Evolutionary conservation across 2,329 filamentous ascomycete genomes (phyloP).

Genomic region (Trichoderma semiorbis): DNA sequence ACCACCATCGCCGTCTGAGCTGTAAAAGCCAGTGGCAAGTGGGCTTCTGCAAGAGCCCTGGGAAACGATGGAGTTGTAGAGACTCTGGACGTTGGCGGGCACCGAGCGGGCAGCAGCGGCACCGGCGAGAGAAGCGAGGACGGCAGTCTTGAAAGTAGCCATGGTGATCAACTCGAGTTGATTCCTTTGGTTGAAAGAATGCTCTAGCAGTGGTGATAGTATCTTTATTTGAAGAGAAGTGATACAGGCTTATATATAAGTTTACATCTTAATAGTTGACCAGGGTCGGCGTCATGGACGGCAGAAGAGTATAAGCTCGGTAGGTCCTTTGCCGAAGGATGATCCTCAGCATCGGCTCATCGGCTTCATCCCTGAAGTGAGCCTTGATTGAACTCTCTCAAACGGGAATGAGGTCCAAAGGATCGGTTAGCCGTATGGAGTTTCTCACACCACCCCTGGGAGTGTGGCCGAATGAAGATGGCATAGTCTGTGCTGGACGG

Average conservation of each 20-base stretch:
- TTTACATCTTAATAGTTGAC: neutral
- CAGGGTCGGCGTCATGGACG: neutral
- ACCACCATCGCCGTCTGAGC: slow-evolving; percentile 34
- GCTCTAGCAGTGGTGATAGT: neutral
- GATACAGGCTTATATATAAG: neutral
- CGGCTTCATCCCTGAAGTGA: neutral
- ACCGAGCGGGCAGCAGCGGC: slow-evolving; percentile 32
- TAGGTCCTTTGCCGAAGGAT: neutral
- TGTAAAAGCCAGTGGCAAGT: slow-evolving; percentile 41
- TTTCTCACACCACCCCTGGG: neutral
- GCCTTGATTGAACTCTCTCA: neutral
- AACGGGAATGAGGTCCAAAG: neutral
- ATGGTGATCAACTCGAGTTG: neutral
- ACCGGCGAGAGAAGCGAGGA: slow-evolving; percentile 25
- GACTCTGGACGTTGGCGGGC: slow-evolving; percentile 39
- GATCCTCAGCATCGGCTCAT: neutral
- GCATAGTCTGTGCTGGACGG: too few species aligned
- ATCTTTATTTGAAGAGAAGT: neutral
- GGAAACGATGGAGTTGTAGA: slow-evolving; percentile 39
- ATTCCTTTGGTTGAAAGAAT: neutral
- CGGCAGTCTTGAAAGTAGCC: slow-evolving; percentile 17
- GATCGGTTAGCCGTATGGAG: neutral
- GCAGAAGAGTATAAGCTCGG: neutral
- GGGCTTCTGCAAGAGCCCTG: slow-evolving; percentile 37
- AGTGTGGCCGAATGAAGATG: neutral